These are phyloP conservation scores for Protomyces lactucae-debilis DNA, from an alignment of 1,139 yeast genomes.

Conservation along the genomic window DNA sequence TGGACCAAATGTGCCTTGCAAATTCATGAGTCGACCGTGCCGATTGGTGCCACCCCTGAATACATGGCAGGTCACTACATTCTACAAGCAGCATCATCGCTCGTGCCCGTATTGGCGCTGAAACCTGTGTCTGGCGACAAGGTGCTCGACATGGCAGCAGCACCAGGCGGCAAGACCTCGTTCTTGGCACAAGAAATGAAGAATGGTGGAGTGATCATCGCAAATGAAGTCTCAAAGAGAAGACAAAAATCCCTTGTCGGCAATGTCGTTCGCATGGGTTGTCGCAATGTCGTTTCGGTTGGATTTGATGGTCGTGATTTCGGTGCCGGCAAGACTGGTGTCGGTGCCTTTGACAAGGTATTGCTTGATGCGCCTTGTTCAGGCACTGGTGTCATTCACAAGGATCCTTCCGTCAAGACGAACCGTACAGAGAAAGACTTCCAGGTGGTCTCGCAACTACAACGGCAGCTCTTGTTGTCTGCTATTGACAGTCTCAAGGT, in stretches of 20 bases:
- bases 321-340: constrained; percentile 73
- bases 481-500: constrained; percentile 95
- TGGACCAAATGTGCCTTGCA: constrained; percentile 99
- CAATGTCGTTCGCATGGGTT: constrained; percentile 93
- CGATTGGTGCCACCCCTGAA: constrained; percentile 99
- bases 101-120: constrained; percentile 94
- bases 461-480: constrained; percentile 83
- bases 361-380: constrained; percentile 98
- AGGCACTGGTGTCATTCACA: constrained; percentile 98
- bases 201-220: constrained; percentile 94
- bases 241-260: constrained; percentile 96
- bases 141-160: constrained; percentile 97
- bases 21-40: constrained; percentile 95
- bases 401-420: constrained; percentile 91
- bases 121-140: constrained; percentile 96
- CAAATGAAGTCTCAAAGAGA: constrained; percentile 93
- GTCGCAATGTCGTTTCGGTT: constrained; percentile 93
- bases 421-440: constrained; percentile 95
- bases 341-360: constrained; percentile 96
- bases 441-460: constrained; percentile 92
- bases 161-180: constrained; percentile 99
- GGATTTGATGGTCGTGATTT: constrained; percentile 98
- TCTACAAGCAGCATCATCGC: constrained; percentile 96
- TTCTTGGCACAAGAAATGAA: constrained; percentile 95
- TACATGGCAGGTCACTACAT: constrained; percentile 97